Base-by-base conservation (phyloP, 495 filamentous ascomycete genomes). In the Podospora sp. region DNA sequence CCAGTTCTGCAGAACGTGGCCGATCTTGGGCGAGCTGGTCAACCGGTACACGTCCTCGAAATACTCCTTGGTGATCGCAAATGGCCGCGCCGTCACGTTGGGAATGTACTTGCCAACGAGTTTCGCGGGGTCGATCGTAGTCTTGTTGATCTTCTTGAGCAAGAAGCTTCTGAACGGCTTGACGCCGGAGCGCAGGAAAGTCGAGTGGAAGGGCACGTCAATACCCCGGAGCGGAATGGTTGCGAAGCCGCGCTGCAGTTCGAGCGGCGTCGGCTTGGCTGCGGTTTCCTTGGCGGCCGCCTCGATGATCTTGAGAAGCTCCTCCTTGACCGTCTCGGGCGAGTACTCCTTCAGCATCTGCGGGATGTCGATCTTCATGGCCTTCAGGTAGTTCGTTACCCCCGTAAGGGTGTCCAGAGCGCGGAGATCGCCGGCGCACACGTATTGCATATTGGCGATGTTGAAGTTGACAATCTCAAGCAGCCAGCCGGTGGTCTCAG, bases 391-490 rank as follows among this genome's bases (percentile, higher is more conserved):
- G 82, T 99, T 99, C 72, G 91, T 88, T 12, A 97, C 89, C 66
- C 91, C 92, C 58, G 94, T 94, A 53, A 99, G 87, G 65, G 92
- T 95, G 80, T 99, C 95, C 29, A 99, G 88, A 16, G 96, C 96
- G 36, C 95, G 92, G 67, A 98, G 88, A 81, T 99, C 95, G 79
- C 95, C 95, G 72, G 95, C 95, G 73, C 92, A 96, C 69, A 99
- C 95, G 76, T 99, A 99, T 78, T 99, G 95, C 91, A 92, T 90
- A 82, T 99, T 97, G 73, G 93, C 91, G 70, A 99, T 92, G 81
- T 99, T 99, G 85, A 92, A 95, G 80, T 99, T 99, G 86, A 99
- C 95, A 78, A 99, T 97, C 79, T 99, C 95, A 62, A 99, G 80
- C 7, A 99, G 85, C 95, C 95, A 98, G 65, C 88, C 89, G 6